A percentile compares a stretch with the other conserved stretches of the same genome.
Conservation (phyloP, 495 filamentous ascomycete species). For the Aspergillus baeticus region DNA sequence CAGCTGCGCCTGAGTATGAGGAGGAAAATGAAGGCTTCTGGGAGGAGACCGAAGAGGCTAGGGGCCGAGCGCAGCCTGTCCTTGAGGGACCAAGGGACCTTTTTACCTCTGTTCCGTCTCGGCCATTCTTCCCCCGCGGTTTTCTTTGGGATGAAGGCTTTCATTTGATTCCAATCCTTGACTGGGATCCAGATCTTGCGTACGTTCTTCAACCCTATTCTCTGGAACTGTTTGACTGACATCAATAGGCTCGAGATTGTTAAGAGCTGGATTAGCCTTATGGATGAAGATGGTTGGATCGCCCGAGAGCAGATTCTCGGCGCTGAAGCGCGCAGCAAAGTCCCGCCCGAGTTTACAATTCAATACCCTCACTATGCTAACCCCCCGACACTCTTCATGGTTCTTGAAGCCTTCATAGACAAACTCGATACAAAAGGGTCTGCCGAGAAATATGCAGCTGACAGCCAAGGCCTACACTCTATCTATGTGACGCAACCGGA, state of each 20-base stretch:
- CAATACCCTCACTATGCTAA: constrained; percentile 99
- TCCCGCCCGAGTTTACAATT: constrained; percentile 89
- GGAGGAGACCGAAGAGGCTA: constrained; percentile 82
- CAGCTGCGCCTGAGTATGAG: constrained; percentile 85
- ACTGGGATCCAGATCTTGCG: constrained; percentile 91
- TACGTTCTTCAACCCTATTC: constrained; percentile 26
- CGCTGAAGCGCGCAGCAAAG: constrained; percentile 91
- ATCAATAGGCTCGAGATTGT: constrained; percentile 73
- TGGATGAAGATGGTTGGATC: constrained; percentile 98
- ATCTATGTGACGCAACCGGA: constrained; percentile 65
- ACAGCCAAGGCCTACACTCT: constrained; percentile 42
- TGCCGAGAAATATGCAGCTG: constrained; percentile 18
- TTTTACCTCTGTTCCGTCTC: constrained; percentile 88
- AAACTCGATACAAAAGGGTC: constrained; percentile 55
- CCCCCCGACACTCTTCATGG: constrained; percentile 93
- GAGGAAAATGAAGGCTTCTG: constrained; percentile 98
- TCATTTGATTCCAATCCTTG: constrained; percentile 85
- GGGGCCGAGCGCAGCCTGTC: constrained; percentile 58
- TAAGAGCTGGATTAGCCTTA: constrained; percentile 91
- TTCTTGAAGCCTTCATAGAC: constrained; percentile 77
- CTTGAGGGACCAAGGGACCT: constrained; percentile 85
- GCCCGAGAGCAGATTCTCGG: constrained; percentile 95
- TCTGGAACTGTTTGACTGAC: background rate
- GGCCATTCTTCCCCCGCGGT: constrained; percentile 93
- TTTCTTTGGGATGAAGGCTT: constrained; percentile 99